Evolutionary conservation across 1,139 yeast species (phyloP).

Genomic region (Geotrichum citri-aurantii): DNA sequence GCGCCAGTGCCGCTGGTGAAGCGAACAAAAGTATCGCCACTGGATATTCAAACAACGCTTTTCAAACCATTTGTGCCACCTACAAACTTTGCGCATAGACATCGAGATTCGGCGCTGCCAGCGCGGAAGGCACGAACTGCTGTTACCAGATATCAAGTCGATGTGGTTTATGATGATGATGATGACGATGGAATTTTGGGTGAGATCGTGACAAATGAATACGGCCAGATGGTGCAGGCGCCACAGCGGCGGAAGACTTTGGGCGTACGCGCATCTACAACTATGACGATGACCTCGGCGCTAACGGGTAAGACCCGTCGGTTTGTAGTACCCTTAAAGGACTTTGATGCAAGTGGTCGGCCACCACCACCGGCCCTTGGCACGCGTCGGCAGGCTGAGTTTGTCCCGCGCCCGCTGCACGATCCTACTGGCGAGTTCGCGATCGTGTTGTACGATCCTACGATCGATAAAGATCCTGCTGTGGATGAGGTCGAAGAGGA

Average conservation of each 20-base stretch:
- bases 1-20: conserved; percentile 3
- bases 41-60: background rate
- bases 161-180: background rate
- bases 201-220: background rate
- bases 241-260: background rate
- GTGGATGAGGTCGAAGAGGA: conserved; percentile 21
- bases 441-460: conserved; percentile 90
- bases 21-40: background rate
- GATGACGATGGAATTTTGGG: background rate
- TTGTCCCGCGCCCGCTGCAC: conserved; percentile 84
- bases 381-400: conserved; percentile 57
- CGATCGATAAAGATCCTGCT: conserved; percentile 52
- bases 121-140: background rate
- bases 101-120: background rate
- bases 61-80: conserved; percentile 6
- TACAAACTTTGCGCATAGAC: background rate
- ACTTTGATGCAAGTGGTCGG: conserved; percentile 26
- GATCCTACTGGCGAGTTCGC: conserved; percentile 94
- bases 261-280: background rate
- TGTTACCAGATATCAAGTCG: background rate
- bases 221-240: background rate
- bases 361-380: conserved; percentile 79
- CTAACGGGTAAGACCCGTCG: background rate
- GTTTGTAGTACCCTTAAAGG: conserved; percentile 39
- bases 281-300: background rate